A percentile compares a stretch with the other conserved stretches of the same genome.
These are phyloP conservation scores for Paraconiothyrium brasiliense DNA, from an alignment of 2,329 filamentous ascomycete genomes.

Conservation along the genomic window DNA sequence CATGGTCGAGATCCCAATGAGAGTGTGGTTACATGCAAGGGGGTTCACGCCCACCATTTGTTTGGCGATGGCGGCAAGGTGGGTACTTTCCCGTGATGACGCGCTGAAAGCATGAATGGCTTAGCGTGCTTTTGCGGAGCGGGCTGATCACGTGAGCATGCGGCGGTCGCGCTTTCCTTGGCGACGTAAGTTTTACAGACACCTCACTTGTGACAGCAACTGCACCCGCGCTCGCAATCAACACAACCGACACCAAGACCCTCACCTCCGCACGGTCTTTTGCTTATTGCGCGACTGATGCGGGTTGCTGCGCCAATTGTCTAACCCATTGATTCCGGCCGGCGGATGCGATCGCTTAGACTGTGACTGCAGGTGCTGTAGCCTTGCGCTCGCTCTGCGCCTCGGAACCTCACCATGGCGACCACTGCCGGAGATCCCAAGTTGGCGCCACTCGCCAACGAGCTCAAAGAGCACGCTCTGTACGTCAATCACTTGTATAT, in stretches of 20 bases:
- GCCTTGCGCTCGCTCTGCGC: slow-evolving; percentile 31
- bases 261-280: neutral
- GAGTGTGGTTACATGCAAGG: neutral
- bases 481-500: slow-evolving; percentile 18
- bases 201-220: slow-evolving; percentile 1
- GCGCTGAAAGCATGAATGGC: slow-evolving; percentile 28
- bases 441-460: slow-evolving; percentile 44
- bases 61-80: slow-evolving; percentile 1
- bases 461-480: slow-evolving; percentile 45
- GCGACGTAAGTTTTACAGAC: slow-evolving; percentile 13
- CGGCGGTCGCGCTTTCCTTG: slow-evolving; percentile 11
- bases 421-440: slow-evolving; percentile 39
- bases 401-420: slow-evolving; percentile 39
- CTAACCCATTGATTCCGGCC: neutral
- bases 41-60: neutral
- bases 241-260: neutral
- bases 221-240: neutral
- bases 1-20: slow-evolving; percentile 58
- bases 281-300: neutral
- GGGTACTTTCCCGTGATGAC: slow-evolving; percentile 25
- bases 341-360: slow-evolving; percentile 30
- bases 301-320: neutral
- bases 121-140: slow-evolving; percentile 22
- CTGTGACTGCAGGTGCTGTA: slow-evolving; percentile 29
- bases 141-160: neutral